Evolutionary conservation across 2,329 filamentous ascomycete species (phyloP), one percentile per base, ranked within the genome.

Genomic region (Onygena corvina): DNA sequence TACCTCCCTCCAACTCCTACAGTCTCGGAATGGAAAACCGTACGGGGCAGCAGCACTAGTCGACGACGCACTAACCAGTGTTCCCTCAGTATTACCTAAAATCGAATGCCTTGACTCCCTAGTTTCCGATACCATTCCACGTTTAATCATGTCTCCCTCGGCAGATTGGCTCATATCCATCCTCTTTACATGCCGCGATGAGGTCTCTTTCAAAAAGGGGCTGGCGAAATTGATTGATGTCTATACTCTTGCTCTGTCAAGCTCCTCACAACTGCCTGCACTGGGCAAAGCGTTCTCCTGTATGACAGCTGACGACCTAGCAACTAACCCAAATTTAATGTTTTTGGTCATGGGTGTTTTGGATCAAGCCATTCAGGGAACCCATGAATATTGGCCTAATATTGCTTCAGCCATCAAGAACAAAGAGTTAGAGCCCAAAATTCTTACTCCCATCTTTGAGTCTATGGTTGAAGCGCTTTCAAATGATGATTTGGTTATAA

Each of bases 81-180:
- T 70, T 45, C 68, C 68, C 1, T 54, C 61, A 18, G 54, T 72
- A 2, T 57, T 76, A 2, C 54, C 69, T 30, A 56, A 59, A 1
- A 68, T 70, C 9, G 53, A 63, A 11, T 60, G 65, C n/a, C 64
- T 80, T 9, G 63, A 71, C 3, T 59, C 67, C 0, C 78, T 84
- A 35, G 65, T 83, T 3, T 64, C 71, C 16, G 67, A 77, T 1
- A 70, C 81, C 52, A 69, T 83, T 11, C 69, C 76, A 0, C 66
- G 70, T 1, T 67, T 92, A 12, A 66, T 89, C 2, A 65, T 75
- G 1, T 88, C 86, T 0, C 77, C 84, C 0, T 89, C 86, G 1
- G 77, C 79, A 0, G 65, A 75, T 1, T 75, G 81, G 46, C 64
- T 94, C 0, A 69, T 88, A 5, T 76, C 80, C 0, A 77, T 80